Base-by-base conservation (phyloP, 768 basidiomycete genomes). In the Mycena latifolia region DNA sequence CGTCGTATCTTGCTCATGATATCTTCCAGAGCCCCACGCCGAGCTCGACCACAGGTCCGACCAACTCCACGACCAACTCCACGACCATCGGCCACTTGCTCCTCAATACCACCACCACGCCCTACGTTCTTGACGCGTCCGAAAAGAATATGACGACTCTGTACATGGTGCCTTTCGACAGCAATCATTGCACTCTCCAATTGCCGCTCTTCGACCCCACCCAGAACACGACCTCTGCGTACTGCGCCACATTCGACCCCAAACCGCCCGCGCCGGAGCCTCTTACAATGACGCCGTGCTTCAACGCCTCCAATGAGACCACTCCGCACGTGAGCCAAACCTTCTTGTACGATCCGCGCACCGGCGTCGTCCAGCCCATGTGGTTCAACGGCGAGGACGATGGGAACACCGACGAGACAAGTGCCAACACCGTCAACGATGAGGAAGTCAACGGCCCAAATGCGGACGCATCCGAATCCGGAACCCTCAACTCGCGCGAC, bases 211-310 rank as follows among this genome's bases (percentile, higher is more conserved):
- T 82, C 65, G 76, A 84, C 60, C 9, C 75, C 80, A 25, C 63
- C 54, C 11, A 70, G 61, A 14, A 84, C 80, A 0, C 55, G 71
- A 25, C 77, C 79, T 70, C 75, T 78, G 60, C 77, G 25, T 87
- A 81, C 71, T 93, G 91, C 65, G 87, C 85, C 7, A 92, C 89
- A 6, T 92, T 85, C 72, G 81, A 91, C 67, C 81, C 87, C 4
- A 77, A 81, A 29, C 88, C 89, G 2, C 61, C 78, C 6, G 69
- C 75, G 2, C 79, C 85, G 3, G 79, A 82, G n/a, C 83, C 85
- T 5, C 78, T 92, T 72, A 83, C 81, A 7, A 81, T 86, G 73
- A 75, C 81, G 53, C 73, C 71, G 11, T 92, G 89, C 69, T 66
- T 65, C 27, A 66, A 69, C 55, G n/a, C 46, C 20, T 64, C 61